Evolutionary conservation across 139 green algal genomes (phyloP), one percentile per base, ranked within the genome.

Genomic region (Tetratostichococcus sp.): DNA sequence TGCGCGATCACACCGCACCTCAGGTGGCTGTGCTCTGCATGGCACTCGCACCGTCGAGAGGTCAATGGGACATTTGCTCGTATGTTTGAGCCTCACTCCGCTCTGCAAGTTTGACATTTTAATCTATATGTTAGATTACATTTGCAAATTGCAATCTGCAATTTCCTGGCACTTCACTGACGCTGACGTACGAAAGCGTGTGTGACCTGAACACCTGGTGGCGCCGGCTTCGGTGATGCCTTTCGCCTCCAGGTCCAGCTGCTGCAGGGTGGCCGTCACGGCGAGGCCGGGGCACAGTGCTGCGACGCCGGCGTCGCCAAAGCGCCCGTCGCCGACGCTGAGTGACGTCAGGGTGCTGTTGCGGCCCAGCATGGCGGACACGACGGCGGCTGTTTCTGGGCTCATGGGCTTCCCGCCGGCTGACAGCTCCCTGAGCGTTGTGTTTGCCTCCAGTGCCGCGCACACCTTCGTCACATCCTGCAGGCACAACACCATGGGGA

Each of bases 401-500:
- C 70, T 43, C 59, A 80, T 14, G 25, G 42, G 25, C 22, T 77
- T 70, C 35, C 62, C 39, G 26, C 70, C 69, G 33, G 76, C 76
- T 16, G 57, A 73, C 25, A 80, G 39, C 35, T 80, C 76, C 30
- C 71, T n/a, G 67, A 80, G 33, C 3, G 34, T 62, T 2, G 73
- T 79, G 62, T 83, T 80, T 4, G 22, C 17, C 17, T 39, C 21
- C 25, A 83, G 39, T 22, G 73, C 74, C 16, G 30, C 14, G 16
- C 73, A 86, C 23, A 89, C 32, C 70, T 88, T 80, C 35, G 82
- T 74, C n/a, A 86, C 82, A 28, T 89, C 84, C 72, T 79, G 74
- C 77, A 87, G 79, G 50, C 50, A 26, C 22, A 72, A 30, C 68
- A 68, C 68, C 42, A 77, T 43, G 1, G 73, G 69, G 31, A 78